Base-by-base conservation (phyloP, 805 yeast genomes). In the Candida coleopterorum region DNA sequence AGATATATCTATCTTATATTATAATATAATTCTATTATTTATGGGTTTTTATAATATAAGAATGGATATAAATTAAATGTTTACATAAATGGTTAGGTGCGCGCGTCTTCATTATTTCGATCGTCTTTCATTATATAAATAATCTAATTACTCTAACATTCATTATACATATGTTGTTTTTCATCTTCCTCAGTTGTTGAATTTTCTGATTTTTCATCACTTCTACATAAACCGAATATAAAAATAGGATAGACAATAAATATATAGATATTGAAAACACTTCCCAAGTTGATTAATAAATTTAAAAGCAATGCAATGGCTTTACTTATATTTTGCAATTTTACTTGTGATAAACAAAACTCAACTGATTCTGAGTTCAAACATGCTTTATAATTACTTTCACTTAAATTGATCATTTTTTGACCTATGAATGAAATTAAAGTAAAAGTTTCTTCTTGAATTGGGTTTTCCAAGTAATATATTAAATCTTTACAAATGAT, bases 381-480 rank as follows among this genome's bases (percentile, higher is more conserved):
- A 14, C 34, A 32, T 9, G 21, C 10, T 4, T 20, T 24, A 18
- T 32, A 32, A 12, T 32, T 28, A 15, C 3, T 22, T 24, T 32
- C 34, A 24, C 24, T 32, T 10, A 32, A 23, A 24, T 32, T 32
- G 4, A 32, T 32, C n/a, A 32, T 32, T 23, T 32, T 32, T 2
- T 5, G 5, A n/a, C 28, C 14, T 23, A 32, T 24, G 16, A 12
- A 32, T 4, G 20, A 16, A 7, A 32, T 24, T 12, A 32, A 32
- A 16, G 34, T 23, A 17, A 23, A 22, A 12, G 4, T 17, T 3
- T 18, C n/a, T 12, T 20, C 25, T 6, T 23, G 8, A 9, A 12
- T 9, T 6, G 7, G 4, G 4, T 25, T 6, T 23, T 22, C 23
- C 6, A 32, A 8, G 12, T 22, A 23, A 4, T 14, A 16, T 24